Percentiles rank a stretch among this genome's conserved stretches.
These are phyloP conservation scores for Orbilia brochopaga DNA, from an alignment of 2,329 filamentous ascomycete genomes.

Conservation along the genomic window DNA sequence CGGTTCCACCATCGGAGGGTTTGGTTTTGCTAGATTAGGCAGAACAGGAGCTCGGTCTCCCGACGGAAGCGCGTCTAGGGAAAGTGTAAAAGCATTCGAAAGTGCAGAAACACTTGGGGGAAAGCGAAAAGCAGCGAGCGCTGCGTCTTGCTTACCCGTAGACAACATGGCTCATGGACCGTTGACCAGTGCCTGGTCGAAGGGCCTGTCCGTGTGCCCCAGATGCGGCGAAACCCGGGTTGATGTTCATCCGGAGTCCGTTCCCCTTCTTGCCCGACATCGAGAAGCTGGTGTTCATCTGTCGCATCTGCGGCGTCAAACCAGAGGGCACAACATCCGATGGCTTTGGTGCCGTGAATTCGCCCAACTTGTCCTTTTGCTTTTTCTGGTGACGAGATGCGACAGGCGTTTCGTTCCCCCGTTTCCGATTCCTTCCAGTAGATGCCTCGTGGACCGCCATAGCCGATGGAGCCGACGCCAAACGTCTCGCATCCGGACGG, in stretches of 20 bases:
- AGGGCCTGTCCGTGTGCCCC: constrained; percentile 32
- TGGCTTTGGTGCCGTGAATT: constrained; percentile 32
- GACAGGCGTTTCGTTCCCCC: constrained; percentile 40
- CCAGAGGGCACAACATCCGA: constrained; percentile 39
- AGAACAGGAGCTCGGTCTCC: too few species aligned
- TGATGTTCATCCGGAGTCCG: constrained; percentile 38
- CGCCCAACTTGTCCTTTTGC: constrained; percentile 37
- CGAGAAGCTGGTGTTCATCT: constrained; percentile 45
- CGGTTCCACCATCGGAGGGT: not conserved
- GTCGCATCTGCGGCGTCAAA: constrained; percentile 45
- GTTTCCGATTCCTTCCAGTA: constrained; percentile 36
- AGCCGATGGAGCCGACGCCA: constrained; percentile 6
- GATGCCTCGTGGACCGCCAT: constrained; percentile 4
- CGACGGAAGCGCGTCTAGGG: not conserved
- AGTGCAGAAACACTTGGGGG: not conserved
- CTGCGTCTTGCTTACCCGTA: constrained; percentile 21
- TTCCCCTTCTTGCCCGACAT: constrained; percentile 48
- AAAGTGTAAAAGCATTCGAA: not conserved
- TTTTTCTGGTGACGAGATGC: constrained; percentile 41
- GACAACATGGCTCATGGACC: constrained; percentile 44
- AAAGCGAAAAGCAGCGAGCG: not conserved
- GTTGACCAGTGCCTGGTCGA: constrained; percentile 34
- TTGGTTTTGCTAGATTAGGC: not conserved
- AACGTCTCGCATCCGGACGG: constrained; percentile 14
- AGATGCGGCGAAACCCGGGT: constrained; percentile 23